These are phyloP conservation scores for Mariannaea sp. DNA, from an alignment of 2,329 filamentous ascomycete genomes.

Conservation along the genomic window DNA sequence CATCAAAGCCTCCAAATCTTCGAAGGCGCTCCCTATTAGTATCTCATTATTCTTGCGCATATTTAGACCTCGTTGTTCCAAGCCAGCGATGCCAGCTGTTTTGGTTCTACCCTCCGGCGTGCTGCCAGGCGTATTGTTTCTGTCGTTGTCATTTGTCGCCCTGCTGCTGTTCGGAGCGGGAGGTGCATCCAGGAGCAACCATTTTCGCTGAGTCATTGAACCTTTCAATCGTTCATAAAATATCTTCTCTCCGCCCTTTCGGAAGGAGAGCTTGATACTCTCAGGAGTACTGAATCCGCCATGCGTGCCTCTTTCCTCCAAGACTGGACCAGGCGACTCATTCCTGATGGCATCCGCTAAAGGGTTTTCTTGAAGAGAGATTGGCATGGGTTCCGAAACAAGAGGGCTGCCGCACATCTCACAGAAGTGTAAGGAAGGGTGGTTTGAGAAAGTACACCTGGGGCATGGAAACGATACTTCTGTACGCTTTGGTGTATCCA, in stretches of 20 bases:
- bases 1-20: slow-evolving; percentile 96
- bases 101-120: slow-evolving; percentile 50
- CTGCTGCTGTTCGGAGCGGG: slow-evolving; percentile 72
- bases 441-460: slow-evolving; percentile 91
- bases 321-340: slow-evolving; percentile 79
- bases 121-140: slow-evolving; percentile 32
- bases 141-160: slow-evolving; percentile 43
- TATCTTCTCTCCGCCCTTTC: slow-evolving; percentile 83
- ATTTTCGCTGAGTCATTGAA: slow-evolving; percentile 90
- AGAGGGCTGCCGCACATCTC: slow-evolving; percentile 89
- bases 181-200: slow-evolving; percentile 88
- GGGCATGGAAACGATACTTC: slow-evolving; percentile 68
- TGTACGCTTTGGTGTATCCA: slow-evolving; percentile 18
- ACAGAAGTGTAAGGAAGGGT: slow-evolving; percentile 82
- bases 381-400: slow-evolving; percentile 55
- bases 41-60: slow-evolving; percentile 91
- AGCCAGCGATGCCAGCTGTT: slow-evolving; percentile 85
- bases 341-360: slow-evolving; percentile 52
- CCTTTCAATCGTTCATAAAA: slow-evolving; percentile 89
- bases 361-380: slow-evolving; percentile 42
- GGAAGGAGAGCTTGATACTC: slow-evolving; percentile 89
- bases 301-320: slow-evolving; percentile 47
- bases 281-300: slow-evolving; percentile 64
- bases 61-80: slow-evolving; percentile 84
- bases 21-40: slow-evolving; percentile 91